Evolutionary conservation across 257 asterid species (phyloP).

Genomic region (Solanum peruvianum): DNA sequence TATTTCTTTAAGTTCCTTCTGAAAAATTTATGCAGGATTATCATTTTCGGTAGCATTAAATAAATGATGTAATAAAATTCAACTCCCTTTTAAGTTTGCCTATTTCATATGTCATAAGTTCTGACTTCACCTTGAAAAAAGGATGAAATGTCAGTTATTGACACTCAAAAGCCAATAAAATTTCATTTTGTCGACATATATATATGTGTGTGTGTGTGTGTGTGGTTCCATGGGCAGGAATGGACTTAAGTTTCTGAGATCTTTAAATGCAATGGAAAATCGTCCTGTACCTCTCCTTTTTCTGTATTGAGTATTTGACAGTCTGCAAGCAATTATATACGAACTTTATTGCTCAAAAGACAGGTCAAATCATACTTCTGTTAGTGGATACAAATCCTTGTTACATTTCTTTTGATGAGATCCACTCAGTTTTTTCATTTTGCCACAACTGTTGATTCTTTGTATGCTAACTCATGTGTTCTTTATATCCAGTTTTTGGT

Average conservation of each 20-base stretch:
- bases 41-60: neutral
- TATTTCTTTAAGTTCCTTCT: neutral
- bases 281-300: neutral
- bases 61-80: neutral
- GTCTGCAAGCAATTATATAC: neutral
- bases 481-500: constrained; percentile 18
- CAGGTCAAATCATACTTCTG: neutral
- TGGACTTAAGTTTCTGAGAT: neutral
- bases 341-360: neutral
- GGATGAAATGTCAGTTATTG: neutral
- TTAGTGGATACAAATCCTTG: neutral
- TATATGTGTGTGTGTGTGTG: no score
- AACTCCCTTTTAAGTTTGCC: neutral
- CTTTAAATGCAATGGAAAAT: neutral
- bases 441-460: neutral
- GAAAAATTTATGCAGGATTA: neutral
- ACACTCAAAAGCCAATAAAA: neutral
- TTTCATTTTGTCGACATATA: neutral
- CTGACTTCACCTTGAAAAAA: neutral
- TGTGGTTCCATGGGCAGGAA: neutral
- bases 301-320: neutral
- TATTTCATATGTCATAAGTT: neutral
- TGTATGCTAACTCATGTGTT: neutral
- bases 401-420: neutral
- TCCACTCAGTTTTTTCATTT: neutral